Conservation (phyloP, 129 eudicot species). For the carrot (Daucus carota) region DNA sequence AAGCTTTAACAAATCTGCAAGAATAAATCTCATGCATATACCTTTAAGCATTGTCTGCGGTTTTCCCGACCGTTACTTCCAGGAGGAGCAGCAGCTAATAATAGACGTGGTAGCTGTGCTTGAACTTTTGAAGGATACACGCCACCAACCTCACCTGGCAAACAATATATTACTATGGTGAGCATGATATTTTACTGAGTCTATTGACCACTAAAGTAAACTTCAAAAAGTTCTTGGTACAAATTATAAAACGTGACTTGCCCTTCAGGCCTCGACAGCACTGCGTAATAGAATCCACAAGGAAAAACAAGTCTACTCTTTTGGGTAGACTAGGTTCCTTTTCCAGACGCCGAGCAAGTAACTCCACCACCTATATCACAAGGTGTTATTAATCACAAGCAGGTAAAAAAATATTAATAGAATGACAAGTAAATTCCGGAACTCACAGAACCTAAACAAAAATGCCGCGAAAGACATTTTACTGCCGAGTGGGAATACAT, state of each 20-base stretch:
- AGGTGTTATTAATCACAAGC: conserved; percentile 5
- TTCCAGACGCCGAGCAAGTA: conserved; percentile 71
- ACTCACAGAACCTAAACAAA: not conserved
- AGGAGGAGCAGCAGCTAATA: conserved; percentile 96
- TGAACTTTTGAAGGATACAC: conserved; percentile 67
- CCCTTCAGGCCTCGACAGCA: conserved; percentile 86
- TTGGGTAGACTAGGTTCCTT: conserved; percentile 62
- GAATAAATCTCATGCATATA: conserved; percentile 5
- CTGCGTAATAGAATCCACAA: conserved; percentile 94
- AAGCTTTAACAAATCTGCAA: not conserved
- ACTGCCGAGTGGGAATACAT: not conserved
- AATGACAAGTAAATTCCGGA: not conserved
- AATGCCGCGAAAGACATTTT: not conserved
- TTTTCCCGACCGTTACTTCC: conserved; percentile 83
- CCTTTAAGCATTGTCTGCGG: conserved; percentile 96
- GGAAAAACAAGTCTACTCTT: conserved; percentile 89
- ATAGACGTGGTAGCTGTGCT: conserved; percentile 60
- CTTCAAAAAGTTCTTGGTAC: not conserved
- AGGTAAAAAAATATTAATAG: not conserved
- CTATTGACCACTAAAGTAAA: not conserved
- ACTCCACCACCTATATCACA: conserved; percentile 66
- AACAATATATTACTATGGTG: not conserved
- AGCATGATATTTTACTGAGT: not conserved
- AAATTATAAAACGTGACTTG: conserved; percentile 15
- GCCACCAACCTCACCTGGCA: conserved; percentile 65